Conservation (phyloP, 139 green algal species). For the Edaphochlamys debaryana region DNA sequence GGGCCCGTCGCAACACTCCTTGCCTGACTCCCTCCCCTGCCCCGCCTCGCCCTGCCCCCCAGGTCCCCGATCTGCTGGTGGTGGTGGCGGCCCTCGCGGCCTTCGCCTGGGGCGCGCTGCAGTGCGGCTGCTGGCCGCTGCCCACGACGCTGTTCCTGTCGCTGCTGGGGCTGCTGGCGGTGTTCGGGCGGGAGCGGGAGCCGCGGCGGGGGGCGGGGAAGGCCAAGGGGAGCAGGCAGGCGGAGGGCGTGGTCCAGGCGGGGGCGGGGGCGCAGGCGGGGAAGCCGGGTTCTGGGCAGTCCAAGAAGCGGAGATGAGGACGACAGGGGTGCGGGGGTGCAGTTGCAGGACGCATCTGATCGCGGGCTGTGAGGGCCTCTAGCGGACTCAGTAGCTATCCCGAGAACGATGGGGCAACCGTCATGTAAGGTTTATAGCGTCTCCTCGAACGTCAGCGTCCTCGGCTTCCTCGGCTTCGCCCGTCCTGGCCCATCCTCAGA, state of each 20-base stretch:
- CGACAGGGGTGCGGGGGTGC: not conserved
- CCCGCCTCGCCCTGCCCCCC: not conserved
- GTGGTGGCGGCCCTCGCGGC: slow-evolving; percentile 5
- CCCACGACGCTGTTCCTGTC: slow-evolving; percentile 19
- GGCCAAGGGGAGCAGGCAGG: not conserved
- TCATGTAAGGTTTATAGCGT: no score
- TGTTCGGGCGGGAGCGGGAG: slow-evolving; percentile 6
- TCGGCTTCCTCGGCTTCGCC: no score
- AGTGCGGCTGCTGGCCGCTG: slow-evolving; percentile 12
- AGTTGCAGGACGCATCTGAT: no score
- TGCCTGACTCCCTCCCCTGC: no score
- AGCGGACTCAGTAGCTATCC: no score
- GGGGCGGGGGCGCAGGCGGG: not conserved
- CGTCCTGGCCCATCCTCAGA: no score
- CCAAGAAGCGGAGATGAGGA: slow-evolving; percentile 11
- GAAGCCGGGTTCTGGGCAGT: not conserved
- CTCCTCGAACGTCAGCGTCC: no score
- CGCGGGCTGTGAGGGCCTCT: no score
- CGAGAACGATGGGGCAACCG: no score
- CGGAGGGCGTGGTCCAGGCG: no score
- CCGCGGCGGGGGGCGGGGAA: no score
- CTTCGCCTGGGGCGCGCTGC: slow-evolving; percentile 1
- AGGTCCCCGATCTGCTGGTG: slow-evolving; percentile 23
- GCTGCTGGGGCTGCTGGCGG: not conserved
- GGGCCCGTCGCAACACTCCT: no score